Base-by-base conservation (phyloP, 352 stramenopile genomes). In the Globisporangium emineosum region DNA sequence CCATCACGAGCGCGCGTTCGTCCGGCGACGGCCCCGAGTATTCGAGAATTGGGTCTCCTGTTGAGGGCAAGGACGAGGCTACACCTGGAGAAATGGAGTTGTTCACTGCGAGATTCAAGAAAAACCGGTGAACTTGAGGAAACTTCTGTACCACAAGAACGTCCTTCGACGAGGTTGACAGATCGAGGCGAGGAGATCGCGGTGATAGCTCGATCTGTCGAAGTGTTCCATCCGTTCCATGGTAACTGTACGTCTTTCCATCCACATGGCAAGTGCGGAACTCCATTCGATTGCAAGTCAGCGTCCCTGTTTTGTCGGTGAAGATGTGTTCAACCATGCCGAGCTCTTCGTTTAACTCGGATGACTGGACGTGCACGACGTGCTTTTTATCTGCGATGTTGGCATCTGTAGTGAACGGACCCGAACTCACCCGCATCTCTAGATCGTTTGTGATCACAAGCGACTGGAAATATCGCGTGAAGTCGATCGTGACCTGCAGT, bases 271-370 rank as follows among this genome's bases (percentile, higher is more conserved):
- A 98, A 15, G 85, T 85, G 27, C 95, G 94, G 66, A 99, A 98
- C 27, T 92, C 75, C 93, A 98, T 98, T 5, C 86, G 81, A 67
- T 98, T 98, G 59, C 89, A 88, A 10, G 93, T 98, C 15, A 98
- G 70, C 15, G 93, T 98, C 17, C 93, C 93, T 2, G 93, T 98
- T 65, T 98, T 98, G 66, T 98, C 93, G 0, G 72, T 97, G 75
- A 99, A 99, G 30, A 99, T 90, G 67, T 99, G 97, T 58, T 98
- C 81, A 17, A 99, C 89, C 68, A 98, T 79, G 6, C 96, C 97
- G 23, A 98, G 73, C 54, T 98, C 90, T 60, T 96, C 92, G 50
- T 95, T 96, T 32, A 98, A 70, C 60, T 97, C 89, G 0, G 88
- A 94, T 0, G 81, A 93, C 49, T 91, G 82, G 13, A 91, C 90